Evolutionary conservation across 176 grass and related monocot genomes (phyloP).

Genomic region (Avena atlantica): DNA sequence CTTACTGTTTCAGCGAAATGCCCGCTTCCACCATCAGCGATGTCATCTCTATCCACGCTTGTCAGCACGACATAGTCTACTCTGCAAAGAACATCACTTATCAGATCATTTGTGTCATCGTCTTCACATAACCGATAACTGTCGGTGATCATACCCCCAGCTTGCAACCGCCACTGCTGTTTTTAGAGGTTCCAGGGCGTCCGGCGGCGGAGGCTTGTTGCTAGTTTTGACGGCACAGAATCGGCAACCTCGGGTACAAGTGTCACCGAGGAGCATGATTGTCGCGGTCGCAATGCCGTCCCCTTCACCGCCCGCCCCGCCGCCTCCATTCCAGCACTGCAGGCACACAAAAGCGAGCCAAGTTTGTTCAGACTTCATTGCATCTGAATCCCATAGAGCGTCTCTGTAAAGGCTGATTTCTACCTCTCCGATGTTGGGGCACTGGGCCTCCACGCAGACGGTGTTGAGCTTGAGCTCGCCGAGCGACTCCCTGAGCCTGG

Average conservation of each 20-base stretch:
- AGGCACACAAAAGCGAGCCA: neutral
- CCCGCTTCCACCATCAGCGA: slow-evolving; percentile 82
- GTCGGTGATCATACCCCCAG: slow-evolving; percentile 62
- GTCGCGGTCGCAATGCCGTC: slow-evolving; percentile 84
- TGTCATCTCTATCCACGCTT: slow-evolving; percentile 91
- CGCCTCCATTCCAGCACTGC: slow-evolving; percentile 95
- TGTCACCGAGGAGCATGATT: slow-evolving; percentile 93
- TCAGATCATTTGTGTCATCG: neutral
- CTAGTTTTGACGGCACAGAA: slow-evolving; percentile 95
- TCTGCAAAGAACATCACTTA: slow-evolving; percentile 47
- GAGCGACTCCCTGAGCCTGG: slow-evolving; percentile 64
- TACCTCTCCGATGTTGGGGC: slow-evolving; percentile 97
- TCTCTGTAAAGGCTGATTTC: neutral
- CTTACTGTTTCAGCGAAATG: slow-evolving; percentile 88
- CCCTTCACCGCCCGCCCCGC: slow-evolving; percentile 74
- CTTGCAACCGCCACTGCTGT: slow-evolving; percentile 72
- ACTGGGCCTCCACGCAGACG: slow-evolving; percentile 90
- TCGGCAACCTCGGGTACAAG: slow-evolving; percentile 83
- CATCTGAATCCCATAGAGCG: too few relatives aligned
- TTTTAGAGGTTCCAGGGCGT: slow-evolving; percentile 73
- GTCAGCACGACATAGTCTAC: slow-evolving; percentile 90
- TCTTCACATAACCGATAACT: neutral
- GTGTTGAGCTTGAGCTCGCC: slow-evolving; percentile 83
- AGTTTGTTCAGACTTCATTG: neutral
- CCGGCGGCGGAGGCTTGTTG: slow-evolving; percentile 63